Conservation (phyloP, 345 rosid genomes). For the Acer negundo region DNA sequence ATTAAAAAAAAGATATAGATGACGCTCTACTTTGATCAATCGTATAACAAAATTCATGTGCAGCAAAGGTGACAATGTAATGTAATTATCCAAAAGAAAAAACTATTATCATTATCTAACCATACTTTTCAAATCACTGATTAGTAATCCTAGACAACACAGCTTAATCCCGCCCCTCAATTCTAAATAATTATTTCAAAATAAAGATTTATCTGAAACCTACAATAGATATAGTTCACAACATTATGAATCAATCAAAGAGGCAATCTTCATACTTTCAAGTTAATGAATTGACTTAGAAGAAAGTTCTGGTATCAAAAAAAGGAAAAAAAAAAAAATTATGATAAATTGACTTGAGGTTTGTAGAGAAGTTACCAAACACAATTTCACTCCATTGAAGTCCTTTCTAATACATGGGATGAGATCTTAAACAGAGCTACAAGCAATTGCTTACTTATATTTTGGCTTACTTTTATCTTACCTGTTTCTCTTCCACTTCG, state of each 20-base stretch:
- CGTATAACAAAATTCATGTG: background rate
- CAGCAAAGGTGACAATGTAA: background rate
- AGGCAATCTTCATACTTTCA: background rate
- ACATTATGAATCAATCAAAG: background rate
- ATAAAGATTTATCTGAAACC: background rate
- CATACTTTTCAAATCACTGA: background rate
- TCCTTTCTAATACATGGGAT: background rate
- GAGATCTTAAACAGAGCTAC: background rate
- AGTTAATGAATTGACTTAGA: constrained; percentile 1
- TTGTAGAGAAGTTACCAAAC: background rate
- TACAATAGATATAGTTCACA: background rate
- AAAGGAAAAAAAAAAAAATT: background rate
- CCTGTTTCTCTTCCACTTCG: constrained; percentile 38
- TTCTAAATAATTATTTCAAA: background rate
- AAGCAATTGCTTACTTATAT: no score
- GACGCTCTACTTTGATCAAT: background rate
- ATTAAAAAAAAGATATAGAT: background rate
- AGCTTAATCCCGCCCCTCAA: background rate
- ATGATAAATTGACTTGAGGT: background rate
- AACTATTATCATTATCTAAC: background rate
- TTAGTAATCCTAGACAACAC: background rate
- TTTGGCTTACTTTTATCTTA: no score
- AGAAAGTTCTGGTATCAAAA: background rate
- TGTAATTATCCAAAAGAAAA: background rate
- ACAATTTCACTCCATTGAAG: background rate